These are phyloP conservation scores for Penicillium goetzii DNA, from an alignment of 495 filamentous ascomycete species.

Conservation along the genomic window DNA sequence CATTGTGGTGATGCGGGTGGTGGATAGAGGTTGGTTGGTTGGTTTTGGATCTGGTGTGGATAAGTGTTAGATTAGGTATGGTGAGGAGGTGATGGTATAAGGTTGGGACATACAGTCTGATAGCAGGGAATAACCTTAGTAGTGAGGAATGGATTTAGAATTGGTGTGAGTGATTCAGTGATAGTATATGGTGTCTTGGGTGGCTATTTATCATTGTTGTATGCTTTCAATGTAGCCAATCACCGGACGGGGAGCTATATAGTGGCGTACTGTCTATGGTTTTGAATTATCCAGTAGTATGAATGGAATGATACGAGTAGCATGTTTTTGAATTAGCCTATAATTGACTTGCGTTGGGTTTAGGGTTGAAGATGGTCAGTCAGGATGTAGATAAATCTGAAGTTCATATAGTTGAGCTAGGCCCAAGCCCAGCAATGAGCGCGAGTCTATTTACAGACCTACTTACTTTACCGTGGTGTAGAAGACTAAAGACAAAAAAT, in stretches of 20 bases:
- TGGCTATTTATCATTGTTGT: slow-evolving; percentile 1
- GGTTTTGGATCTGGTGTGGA: not conserved
- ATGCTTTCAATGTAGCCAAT: slow-evolving; percentile 11
- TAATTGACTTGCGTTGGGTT: not conserved
- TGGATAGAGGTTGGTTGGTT: not conserved
- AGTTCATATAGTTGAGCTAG: not conserved
- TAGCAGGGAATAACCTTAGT: not conserved
- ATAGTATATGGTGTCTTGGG: not conserved
- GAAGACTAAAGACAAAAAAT: not conserved
- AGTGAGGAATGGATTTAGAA: not conserved
- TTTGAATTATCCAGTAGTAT: slow-evolving; percentile 5
- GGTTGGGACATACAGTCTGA: not conserved
- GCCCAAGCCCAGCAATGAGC: not conserved
- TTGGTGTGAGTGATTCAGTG: not conserved
- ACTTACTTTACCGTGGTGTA: not conserved
- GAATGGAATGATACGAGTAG: not conserved
- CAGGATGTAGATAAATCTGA: not conserved
- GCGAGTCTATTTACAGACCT: not conserved
- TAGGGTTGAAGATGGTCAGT: not conserved
- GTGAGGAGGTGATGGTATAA: not conserved
- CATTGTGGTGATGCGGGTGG: not conserved
- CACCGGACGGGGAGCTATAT: not conserved
- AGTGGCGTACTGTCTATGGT: not conserved
- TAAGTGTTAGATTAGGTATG: not conserved
- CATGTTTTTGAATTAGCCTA: slow-evolving; percentile 1